Evolutionary conservation across 805 yeast species (phyloP).

Genomic region (Metschnikowia anglica): DNA sequence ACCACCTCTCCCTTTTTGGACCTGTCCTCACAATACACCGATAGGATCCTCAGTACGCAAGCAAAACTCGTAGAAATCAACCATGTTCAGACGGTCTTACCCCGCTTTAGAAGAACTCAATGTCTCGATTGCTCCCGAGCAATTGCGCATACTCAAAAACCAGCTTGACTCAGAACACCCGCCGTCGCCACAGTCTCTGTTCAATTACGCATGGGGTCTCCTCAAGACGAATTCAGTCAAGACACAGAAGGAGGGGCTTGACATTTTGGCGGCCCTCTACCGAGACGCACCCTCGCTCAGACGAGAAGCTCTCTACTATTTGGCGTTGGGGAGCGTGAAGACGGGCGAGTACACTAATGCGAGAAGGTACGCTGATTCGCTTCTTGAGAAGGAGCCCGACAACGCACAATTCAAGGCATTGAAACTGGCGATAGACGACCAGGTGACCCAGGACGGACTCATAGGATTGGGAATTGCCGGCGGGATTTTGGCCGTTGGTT

Average conservation of each 20-base stretch:
- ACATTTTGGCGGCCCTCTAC: constrained; percentile 65
- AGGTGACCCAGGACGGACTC: constrained; percentile 81
- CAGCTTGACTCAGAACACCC: constrained; percentile 84
- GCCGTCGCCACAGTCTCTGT: constrained; percentile 78
- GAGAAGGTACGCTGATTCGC: constrained; percentile 76
- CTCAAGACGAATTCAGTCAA: constrained; percentile 63
- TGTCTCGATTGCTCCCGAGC: constrained; percentile 66
- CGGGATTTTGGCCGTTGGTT: constrained; percentile 82
- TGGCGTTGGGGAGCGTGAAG: constrained; percentile 84
- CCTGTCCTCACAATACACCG: too few relatives aligned
- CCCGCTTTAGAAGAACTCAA: constrained; percentile 44
- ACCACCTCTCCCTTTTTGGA: too few relatives aligned
- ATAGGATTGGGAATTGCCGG: constrained; percentile 86
- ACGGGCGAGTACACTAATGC: constrained; percentile 86
- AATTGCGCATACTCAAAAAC: constrained; percentile 68
- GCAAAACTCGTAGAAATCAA: background rate
- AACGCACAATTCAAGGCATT: constrained; percentile 74
- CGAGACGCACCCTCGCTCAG: constrained; percentile 79
- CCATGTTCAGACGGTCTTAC: constrained; percentile 22
- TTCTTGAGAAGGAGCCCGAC: constrained; percentile 78
- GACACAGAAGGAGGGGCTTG: constrained; percentile 78
- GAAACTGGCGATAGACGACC: constrained; percentile 76
- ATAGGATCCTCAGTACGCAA: too few relatives aligned
- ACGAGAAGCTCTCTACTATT: constrained; percentile 84
- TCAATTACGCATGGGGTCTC: constrained; percentile 96